Base-by-base conservation (phyloP, 164 flowering plant genomes). In the Tetrastigma voinierianum region DNA sequence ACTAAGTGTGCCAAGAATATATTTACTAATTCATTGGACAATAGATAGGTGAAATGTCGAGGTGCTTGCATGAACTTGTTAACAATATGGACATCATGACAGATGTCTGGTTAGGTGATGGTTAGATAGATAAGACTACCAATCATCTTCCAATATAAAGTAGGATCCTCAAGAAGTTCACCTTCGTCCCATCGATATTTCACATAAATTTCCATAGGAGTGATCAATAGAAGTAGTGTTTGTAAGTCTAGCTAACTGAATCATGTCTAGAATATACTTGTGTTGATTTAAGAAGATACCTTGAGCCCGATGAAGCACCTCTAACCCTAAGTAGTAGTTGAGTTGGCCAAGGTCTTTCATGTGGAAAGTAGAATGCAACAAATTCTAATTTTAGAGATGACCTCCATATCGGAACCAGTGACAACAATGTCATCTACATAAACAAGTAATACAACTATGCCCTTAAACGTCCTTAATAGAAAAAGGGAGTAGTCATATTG, bases 41-140 rank as follows among this genome's bases (percentile, higher is more conserved):
- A n/a, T n/a, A n/a, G n/a, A n/a, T n/a, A n/a, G n/a, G n/a, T n/a
- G n/a, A n/a, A n/a, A n/a, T n/a, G n/a, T n/a, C n/a, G n/a, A n/a
- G n/a, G n/a, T n/a, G n/a, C n/a, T n/a, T n/a, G n/a, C n/a, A n/a
- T n/a, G n/a, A n/a, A n/a, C n/a, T n/a, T n/a, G n/a, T n/a, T n/a
- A n/a, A n/a, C n/a, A n/a, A n/a, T n/a, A n/a, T n/a, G n/a, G n/a
- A n/a, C n/a, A n/a, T n/a, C n/a, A n/a, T n/a, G n/a, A n/a, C n/a
- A n/a, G n/a, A n/a, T n/a, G n/a, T n/a, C n/a, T n/a, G n/a, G n/a
- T n/a, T n/a, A n/a, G n/a, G n/a, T n/a, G n/a, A n/a, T n/a, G n/a
- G n/a, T n/a, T n/a, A n/a, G n/a, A n/a, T n/a, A n/a, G n/a, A n/a
- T 46, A 17, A 61, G 51, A 46, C 24, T 61, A 7, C 64, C 40